Base-by-base conservation (phyloP, 129 eudicot genomes). In the Deinandra increscens region DNA sequence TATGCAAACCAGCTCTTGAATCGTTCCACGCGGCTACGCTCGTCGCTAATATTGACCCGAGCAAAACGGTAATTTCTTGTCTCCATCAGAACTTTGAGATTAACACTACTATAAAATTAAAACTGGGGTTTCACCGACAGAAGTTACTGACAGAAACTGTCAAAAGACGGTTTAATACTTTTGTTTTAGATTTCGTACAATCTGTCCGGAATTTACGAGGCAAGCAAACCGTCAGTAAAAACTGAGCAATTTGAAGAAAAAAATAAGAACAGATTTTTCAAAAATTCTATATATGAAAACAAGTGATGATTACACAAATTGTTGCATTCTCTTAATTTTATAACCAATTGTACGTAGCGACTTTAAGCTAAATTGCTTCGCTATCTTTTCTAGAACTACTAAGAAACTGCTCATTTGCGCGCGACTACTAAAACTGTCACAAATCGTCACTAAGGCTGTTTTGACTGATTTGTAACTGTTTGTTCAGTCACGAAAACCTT, bases 1-100 rank as follows among this genome's bases (percentile, higher is more conserved):
- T 92, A 37, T 92, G 98, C 82, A 92, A 92, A 69, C 98, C 98
- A 3, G 80, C 95, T 9, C 69, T 84, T 19, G 86, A 86, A 68
- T 89, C 96, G 11, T 77, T 92, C 49, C 83, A 89, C 74, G 95
- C 91, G 64, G 98, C 95, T 6, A 62, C 86, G 34, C 79, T 68
- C 66, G 83, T 92, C 31, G 91, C 96, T 43, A 79, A 86, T 72
- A 73, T 82, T 71, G 91, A 89, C 67, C 95, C 95, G 11, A 73
- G 72, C 33, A 84, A 81, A 75, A 87, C 98, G 33, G 98, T 92
- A 79, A 88, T 23, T 42, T 56, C n/a, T 26, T 54, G 14, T 38
- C 7, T 37, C 14, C 14, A 37, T 63, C 15, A 34, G n/a, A 26
- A 26, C 31, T 26, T 26, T 26, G 31, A 26, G 31, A 26, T 26